Base-by-base conservation (phyloP, 805 yeast genomes). In the Pichia pseudocactophila region DNA sequence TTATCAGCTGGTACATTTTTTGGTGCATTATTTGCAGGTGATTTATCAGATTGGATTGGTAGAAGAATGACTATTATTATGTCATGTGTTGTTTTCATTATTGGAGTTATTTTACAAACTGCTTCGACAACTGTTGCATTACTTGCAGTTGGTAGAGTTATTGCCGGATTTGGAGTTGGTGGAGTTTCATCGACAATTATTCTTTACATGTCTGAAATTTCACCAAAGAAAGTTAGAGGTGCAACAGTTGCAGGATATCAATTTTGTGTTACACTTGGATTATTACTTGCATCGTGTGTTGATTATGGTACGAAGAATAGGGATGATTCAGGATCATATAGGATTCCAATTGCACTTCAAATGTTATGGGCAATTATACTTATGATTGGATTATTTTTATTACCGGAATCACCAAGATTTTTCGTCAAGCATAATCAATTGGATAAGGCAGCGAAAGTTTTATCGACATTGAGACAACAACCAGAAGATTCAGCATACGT, bases 141-240 rank as follows among this genome's bases (percentile, higher is more conserved):
- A 16, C 58, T 80, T 12, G 73, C 79, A 49, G 78, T 74, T n/a
- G 90, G 90, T 36, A 69, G 92, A 56, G 73, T 74, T 25, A 64
- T 84, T 49, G 78, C 85, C 25, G 95, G 95, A 45, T 51, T 82
- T 10, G 84, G 85, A 45, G 86, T 85, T 46, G 95, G 95, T 51
- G 76, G 78, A 47, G 70, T 83, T 32, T 77, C 89, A 31, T 86
- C 88, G 35, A 69, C 81, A 44, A 83, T 82, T 28, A 89, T 94
- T 39, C 64, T 85, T 58, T 83, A 82, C 58, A 80, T 81, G 67
- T 82, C 89, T 27, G 86, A 83, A 60, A 79, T 84, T 31, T 74
- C 87, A 15, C 92, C 92, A 22, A 78, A 73, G 53, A 78, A 82
- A 71, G 74, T 83, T 39, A 71, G 94, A 65, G 94, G 94, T 52